These are phyloP conservation scores for Mycena amicta DNA, from an alignment of 768 basidiomycete species.

Conservation along the genomic window DNA sequence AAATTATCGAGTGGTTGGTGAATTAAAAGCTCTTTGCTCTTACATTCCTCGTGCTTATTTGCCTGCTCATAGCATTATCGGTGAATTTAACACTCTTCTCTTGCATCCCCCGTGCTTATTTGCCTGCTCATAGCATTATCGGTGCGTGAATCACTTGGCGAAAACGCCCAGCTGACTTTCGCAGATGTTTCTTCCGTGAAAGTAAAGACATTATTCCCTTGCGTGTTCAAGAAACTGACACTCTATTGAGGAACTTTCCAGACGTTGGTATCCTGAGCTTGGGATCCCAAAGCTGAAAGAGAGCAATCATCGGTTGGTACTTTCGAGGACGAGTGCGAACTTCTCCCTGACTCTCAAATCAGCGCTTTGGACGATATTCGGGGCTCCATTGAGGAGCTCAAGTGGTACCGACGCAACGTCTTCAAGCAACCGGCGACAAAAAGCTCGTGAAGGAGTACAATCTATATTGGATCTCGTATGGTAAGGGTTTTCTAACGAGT, in stretches of 20 bases:
- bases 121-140: constrained; percentile 55
- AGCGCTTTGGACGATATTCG: constrained; percentile 86
- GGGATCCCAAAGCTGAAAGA: constrained; percentile 37
- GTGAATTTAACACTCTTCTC: constrained; percentile 33
- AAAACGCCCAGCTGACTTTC: background rate
- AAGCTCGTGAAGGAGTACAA: background rate
- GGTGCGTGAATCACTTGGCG: constrained; percentile 47
- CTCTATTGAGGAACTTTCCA: constrained; percentile 60
- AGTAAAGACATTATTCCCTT: constrained; percentile 34
- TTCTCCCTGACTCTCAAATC: constrained; percentile 2
- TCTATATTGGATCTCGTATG: background rate
- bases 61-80: constrained; percentile 65
- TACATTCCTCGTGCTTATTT: constrained; percentile 14
- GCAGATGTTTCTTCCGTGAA: constrained; percentile 86
- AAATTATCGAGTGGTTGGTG: constrained; percentile 78
- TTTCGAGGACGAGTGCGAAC: background rate
- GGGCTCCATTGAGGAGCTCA: constrained; percentile 77
- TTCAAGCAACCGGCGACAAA: constrained; percentile 44
- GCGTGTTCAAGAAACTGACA: constrained; percentile 3
- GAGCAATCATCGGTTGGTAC: constrained; percentile 59
- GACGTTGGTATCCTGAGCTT: constrained; percentile 66
- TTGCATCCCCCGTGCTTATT: constrained; percentile 15
- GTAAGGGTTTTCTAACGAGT: background rate
- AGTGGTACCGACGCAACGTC: constrained; percentile 78
- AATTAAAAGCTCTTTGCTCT: background rate